Evolutionary conservation across 2,329 filamentous ascomycete species (phyloP), one percentile per base, ranked within the genome.

Genomic region (Cladosporium sphaerospermum): DNA sequence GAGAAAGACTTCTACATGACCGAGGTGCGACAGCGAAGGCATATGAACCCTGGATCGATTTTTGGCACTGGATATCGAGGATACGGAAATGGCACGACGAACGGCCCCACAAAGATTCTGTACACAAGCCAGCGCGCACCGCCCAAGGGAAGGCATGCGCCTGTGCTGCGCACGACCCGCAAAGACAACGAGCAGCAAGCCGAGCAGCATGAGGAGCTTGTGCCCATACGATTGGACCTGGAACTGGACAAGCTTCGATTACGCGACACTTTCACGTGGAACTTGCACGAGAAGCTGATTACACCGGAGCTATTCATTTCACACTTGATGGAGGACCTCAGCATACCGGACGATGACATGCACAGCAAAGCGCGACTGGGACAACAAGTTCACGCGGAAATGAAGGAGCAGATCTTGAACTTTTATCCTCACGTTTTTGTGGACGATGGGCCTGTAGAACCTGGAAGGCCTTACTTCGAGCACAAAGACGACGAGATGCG

Each of bases 401-500:
- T 99, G 59, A 82, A 86, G 57, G 93, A 97, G 62, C 93, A 97
- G 72, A 78, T 97, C 47, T 83, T 84, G 62, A 93, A 97, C 68
- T 97, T 89, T 68, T 96, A 95, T 67, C 93, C 93, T 4, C 89
- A 95, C 62, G 84, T 93, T 19, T 93, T 84, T 66, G 86, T 92
- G 45, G 86, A 95, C 61, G 92, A 97, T 63, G 89, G 96, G 63
- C 83, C 92, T 1, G 77, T 96, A 44, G 92, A 99, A 64, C 88
- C 90, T 1, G 86, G 93, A 65, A 77, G 95, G 10, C 91, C 92
- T 0, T 97, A 97, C 67, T 85, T 81, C 37, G 91, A 93, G 6
- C 96, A 96, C 75, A 97, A 97, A 72, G 96, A 99, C 67, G 93
- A 99, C 67, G 93, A 99, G 74, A 96, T 99, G 92, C 86, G 93